Evolutionary conservation across 345 rosid genomes (phyloP), one percentile per base, ranked within the genome.

Genomic region (Brassica rapa): DNA sequence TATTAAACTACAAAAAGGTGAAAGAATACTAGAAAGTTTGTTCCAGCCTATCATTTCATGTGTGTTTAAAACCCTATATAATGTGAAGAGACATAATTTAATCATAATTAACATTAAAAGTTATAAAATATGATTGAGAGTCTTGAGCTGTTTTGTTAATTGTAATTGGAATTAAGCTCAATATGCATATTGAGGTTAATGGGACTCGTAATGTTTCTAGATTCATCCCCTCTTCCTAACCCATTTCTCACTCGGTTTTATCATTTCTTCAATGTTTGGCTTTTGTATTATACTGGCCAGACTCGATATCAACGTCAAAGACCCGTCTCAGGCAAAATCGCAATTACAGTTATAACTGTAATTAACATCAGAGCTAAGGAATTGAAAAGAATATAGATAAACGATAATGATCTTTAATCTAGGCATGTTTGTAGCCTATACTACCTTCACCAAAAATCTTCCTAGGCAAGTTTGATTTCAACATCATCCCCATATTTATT

Each of bases 161-260:
- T 41, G 49, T 41, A 41, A 41, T 41, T 41, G 49, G 49, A 41
- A 9, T 11, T 41, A 10, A 41, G 49, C 49, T 41, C 49, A 41
- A 41, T 10, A 41, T 41, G 49, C 49, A 41, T 41, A 41, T 41
- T 10, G 49, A 41, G 12, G 30, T 12, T 35, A 56, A 63, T 41
- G 27, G 82, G 82, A 64, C 73, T 69, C 70, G 68, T 69, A 61
- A 24, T 73, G 64, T 60, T 69, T 33, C 32, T 67, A 73, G 82
- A 73, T 79, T 46, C 78, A 79, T 79, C 82, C 74, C 82, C 78
- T 79, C 78, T 72, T 79, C 82, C 74, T 63, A 61, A 73, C 8
- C 51, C 72, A 72, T 78, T 56, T 71, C 77, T 78, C 68, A 71
- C 57, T 79, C 78, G 24, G 9, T 41, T 78, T 71, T 72, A 72